phyloP scores from a whole-genome alignment of 2,329 filamentous ascomycete genomes.

The Ophiostoma ulmi region DNA sequence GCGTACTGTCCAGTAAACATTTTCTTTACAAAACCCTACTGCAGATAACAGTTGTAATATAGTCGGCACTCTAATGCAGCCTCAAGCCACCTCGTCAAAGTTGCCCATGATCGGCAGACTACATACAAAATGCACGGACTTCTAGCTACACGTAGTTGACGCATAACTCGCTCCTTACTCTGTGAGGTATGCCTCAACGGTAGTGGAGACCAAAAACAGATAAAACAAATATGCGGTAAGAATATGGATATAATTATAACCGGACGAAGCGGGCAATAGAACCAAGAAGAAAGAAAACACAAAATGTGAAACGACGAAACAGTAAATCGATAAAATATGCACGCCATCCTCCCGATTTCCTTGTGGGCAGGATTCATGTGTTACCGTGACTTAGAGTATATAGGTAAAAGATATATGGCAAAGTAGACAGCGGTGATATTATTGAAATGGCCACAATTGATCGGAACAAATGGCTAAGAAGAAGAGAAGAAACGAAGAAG shows the following conservation, averaged over 20 bases:
- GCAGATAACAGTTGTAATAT: neutral
- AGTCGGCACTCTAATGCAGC: constrained; percentile 5
- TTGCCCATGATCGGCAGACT: neutral
- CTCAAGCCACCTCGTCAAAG: constrained; percentile 7
- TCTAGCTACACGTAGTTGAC: neutral
- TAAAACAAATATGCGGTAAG: neutral
- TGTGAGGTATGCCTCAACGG: constrained; percentile 3
- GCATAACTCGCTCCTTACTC: neutral
- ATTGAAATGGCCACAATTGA: neutral
- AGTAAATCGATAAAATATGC: constrained; percentile 1
- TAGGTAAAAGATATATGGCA: neutral
- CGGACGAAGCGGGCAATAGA: neutral
- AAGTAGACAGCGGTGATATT: neutral
- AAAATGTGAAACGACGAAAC: neutral
- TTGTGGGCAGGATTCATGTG: neutral
- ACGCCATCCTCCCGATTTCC: neutral
- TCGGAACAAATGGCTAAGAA: neutral
- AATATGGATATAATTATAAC: neutral
- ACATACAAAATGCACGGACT: neutral
- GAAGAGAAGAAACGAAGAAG: neutral
- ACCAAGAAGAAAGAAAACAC: neutral
- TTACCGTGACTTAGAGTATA: neutral
- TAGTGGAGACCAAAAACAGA: neutral
- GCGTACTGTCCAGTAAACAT: neutral
- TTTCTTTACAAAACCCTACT: too few species aligned